These are phyloP conservation scores for Pichia gijzeniarum DNA, from an alignment of 805 yeast species.

Conservation along the genomic window DNA sequence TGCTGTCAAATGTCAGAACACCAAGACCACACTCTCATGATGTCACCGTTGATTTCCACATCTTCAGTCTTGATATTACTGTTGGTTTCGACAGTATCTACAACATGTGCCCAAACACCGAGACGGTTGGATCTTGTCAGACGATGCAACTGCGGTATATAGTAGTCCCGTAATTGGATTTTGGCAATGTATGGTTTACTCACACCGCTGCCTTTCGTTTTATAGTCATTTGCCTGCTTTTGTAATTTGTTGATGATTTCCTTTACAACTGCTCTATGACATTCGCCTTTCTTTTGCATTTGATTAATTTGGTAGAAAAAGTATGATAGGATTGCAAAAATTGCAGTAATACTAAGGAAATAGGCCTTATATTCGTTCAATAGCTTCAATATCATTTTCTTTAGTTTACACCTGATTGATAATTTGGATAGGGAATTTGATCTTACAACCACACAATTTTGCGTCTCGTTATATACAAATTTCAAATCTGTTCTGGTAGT, in stretches of 20 bases:
- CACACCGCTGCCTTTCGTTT: background rate
- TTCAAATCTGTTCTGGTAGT: constrained; percentile 9
- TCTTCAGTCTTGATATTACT: constrained; percentile 56
- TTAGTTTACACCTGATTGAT: constrained; percentile 25
- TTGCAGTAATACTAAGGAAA: constrained; percentile 12
- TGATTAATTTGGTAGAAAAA: constrained; percentile 32
- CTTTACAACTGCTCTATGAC: constrained; percentile 39
- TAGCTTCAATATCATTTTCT: constrained; percentile 19
- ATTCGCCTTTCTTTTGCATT: constrained; percentile 33
- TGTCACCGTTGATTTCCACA: constrained; percentile 78
- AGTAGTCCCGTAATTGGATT: constrained; percentile 65
- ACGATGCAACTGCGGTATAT: constrained; percentile 30
- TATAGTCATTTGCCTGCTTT: constrained; percentile 34
- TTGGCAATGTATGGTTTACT: constrained; percentile 49
- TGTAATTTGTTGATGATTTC: constrained; percentile 47
- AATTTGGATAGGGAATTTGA: constrained; percentile 26
- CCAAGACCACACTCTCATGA: constrained; percentile 88
- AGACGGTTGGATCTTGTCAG: constrained; percentile 34
- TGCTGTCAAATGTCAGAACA: constrained; percentile 35
- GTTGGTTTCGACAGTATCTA: constrained; percentile 53
- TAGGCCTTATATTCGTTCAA: constrained; percentile 20
- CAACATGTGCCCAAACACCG: constrained; percentile 54
- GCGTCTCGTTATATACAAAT: background rate
- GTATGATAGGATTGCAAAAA: constrained; percentile 7
- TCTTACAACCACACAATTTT: constrained; percentile 15